Evolutionary conservation across 2,329 filamentous ascomycete genomes (phyloP), one percentile per base, ranked within the genome.

Genomic region (Lojkania enalia): DNA sequence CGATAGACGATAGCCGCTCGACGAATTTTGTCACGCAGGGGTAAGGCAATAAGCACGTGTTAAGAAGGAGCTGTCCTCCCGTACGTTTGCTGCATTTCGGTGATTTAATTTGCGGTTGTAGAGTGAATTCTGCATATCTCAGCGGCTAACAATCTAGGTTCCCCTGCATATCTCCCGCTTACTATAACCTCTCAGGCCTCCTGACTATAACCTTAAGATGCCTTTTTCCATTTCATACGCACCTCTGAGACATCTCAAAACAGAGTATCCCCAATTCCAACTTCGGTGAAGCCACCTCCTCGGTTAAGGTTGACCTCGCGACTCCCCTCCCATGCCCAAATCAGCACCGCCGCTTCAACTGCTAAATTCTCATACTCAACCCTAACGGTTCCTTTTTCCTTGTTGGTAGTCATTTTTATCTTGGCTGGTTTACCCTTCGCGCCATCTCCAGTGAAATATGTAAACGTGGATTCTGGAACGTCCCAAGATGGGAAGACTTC

Each of bases 401-500:
- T 48, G 29, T 52, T 38, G 12, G 51, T 50, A 19, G 19, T 48
- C 44, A 58, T 12, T 5, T 25, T 25, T 20, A 58, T 50, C 21
- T 47, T 42, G 3, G 49, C 43, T 18, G 15, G 35, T 25, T n/a
- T 40, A 2, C 45, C 48, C 2, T 46, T 38, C 27, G 39, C 49
- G 2, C 51, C 51, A 16, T 60, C 55, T 2, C 58, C 58, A 35
- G 54, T 47, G 25, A 42, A 65, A 20, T 64, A 64, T 6, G 50
- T 42, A 43, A 67, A 69, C 3, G 38, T 20, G 2, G 52, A 58
- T 23, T 51, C 44, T 18, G 52, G 40, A 3, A 66, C 53, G 9
- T 61, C 49, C 25, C 49, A 67, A 35, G 36, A 43, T 2, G 67
- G 67, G 31, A 60, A 71, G 2, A 63, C 31, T 42, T 71, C 65